phyloP scores from a whole-genome alignment of 306 rosid genomes.

The Vigna mungo region DNA sequence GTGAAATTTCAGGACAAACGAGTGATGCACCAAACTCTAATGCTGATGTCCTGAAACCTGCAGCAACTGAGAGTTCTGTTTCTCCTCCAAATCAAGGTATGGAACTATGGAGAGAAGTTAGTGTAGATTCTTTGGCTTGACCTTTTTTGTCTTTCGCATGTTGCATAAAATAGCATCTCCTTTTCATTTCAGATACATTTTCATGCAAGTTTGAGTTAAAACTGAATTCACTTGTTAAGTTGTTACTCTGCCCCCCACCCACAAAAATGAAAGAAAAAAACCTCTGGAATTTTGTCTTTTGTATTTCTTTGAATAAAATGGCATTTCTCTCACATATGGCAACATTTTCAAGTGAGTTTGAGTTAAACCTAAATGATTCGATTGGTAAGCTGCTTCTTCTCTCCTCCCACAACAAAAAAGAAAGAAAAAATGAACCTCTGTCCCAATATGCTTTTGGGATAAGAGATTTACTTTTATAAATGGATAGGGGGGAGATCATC shows the following conservation, averaged over 20 bases:
- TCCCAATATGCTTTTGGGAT: not conserved
- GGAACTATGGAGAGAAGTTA: slow-evolving; percentile 5
- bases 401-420: not conserved
- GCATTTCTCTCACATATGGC: not conserved
- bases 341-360: not conserved
- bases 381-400: not conserved
- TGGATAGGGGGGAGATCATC: not conserved
- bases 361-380: not conserved
- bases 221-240: not conserved
- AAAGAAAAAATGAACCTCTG: not conserved
- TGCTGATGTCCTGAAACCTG: slow-evolving; percentile 35
- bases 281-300: not conserved
- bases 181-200: not conserved
- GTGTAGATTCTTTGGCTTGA: not conserved
- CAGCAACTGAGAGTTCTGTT: slow-evolving; percentile 43
- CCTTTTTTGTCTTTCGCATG: not conserved
- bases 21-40: slow-evolving; percentile 45
- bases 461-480: not conserved
- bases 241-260: not conserved
- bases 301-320: not conserved
- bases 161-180: slow-evolving; percentile 7
- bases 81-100: slow-evolving; percentile 63
- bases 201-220: not conserved
- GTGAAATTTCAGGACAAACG: slow-evolving; percentile 41
- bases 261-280: not conserved